phyloP scores from a whole-genome alignment of 140 eudicot genomes.

The Flaveria floridana region DNA sequence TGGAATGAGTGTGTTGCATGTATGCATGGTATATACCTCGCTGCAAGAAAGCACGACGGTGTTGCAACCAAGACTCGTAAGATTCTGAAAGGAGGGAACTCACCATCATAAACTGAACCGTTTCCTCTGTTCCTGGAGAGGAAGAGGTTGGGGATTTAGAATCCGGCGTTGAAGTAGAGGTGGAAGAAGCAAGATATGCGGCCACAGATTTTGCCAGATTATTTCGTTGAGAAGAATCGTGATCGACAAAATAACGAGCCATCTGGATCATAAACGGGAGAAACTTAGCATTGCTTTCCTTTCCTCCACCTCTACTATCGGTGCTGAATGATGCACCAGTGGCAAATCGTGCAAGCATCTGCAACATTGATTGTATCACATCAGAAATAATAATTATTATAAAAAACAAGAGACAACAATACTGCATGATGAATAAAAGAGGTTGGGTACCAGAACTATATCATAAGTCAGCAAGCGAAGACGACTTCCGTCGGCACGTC shows the following conservation, averaged over 20 bases:
- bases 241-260: conserved; percentile 86
- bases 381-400: conserved; percentile 1
- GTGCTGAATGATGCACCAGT: conserved; percentile 91
- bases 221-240: conserved; percentile 69
- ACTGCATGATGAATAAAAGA: not conserved
- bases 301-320: conserved; percentile 95
- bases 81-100: conserved; percentile 86
- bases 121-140: conserved; percentile 73
- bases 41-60: conserved; percentile 78
- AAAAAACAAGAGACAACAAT: not conserved
- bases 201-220: conserved; percentile 57
- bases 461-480: conserved; percentile 91
- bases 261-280: conserved; percentile 95
- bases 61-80: conserved; percentile 87
- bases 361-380: conserved; percentile 24
- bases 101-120: conserved; percentile 98
- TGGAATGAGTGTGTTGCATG: conserved; percentile 76
- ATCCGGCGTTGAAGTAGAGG: conserved; percentile 51
- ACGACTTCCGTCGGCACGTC: conserved; percentile 98
- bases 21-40: conserved; percentile 95
- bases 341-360: conserved; percentile 99
- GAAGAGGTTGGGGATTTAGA: conserved; percentile 52
- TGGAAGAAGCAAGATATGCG: conserved; percentile 61
- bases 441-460: conserved; percentile 73
- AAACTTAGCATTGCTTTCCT: conserved; percentile 93